phyloP scores from a whole-genome alignment of 768 basidiomycete genomes.

The Mycena haematopus region DNA sequence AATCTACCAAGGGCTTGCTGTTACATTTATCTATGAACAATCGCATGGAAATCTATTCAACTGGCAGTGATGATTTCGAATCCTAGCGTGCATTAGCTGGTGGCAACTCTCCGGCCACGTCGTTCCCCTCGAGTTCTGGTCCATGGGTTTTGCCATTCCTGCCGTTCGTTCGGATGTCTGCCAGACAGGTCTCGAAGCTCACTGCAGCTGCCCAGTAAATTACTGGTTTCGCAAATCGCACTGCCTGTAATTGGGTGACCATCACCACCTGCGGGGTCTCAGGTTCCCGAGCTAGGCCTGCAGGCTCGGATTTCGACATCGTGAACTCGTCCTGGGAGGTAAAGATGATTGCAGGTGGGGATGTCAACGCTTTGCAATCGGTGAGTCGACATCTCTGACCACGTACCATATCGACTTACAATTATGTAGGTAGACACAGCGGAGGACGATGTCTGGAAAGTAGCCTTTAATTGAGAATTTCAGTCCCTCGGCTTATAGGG shows the following conservation, averaged over 20 bases:
- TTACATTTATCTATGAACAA: neutral
- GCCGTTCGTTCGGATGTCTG: neutral
- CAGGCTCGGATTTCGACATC: neutral
- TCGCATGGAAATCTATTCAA: neutral
- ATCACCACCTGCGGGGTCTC: neutral
- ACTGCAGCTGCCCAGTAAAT: neutral
- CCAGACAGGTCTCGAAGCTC: neutral
- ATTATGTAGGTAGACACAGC: neutral
- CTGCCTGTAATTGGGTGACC: neutral
- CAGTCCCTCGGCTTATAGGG: neutral
- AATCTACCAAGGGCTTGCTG: too few relatives aligned
- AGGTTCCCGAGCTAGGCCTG: neutral
- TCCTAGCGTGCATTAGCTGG: neutral
- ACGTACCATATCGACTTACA: neutral
- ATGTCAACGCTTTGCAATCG: neutral
- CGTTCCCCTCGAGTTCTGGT: neutral
- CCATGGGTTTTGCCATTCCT: neutral
- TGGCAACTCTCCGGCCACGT: neutral
- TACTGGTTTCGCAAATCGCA: neutral
- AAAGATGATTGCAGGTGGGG: neutral
- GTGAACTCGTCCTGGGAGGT: neutral
- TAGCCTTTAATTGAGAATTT: neutral
- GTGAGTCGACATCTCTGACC: neutral
- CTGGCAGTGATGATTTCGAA: neutral
- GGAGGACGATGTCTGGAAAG: conserved; percentile 3